Conservation (phyloP, 2,329 filamentous ascomycete species). For the Stagonosporopsis tanaceti region DNA sequence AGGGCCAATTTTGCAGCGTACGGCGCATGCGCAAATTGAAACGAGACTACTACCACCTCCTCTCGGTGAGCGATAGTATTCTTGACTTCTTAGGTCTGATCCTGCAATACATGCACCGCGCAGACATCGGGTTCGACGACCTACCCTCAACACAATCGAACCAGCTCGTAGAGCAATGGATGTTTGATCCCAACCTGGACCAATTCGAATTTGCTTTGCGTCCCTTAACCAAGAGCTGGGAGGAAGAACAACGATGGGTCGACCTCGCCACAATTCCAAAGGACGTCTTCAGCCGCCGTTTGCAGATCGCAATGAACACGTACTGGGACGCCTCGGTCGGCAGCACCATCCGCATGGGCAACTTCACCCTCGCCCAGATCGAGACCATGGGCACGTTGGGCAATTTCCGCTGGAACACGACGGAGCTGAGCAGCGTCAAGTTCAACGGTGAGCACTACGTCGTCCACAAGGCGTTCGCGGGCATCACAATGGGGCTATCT, state of each 20-base stretch:
- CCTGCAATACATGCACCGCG: not conserved
- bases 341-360: not conserved
- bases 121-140: not conserved
- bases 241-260: not conserved
- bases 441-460: constrained; percentile 2
- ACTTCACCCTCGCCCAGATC: not conserved
- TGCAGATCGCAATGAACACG: constrained; percentile 20
- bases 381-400: not conserved
- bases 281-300: constrained; percentile 6
- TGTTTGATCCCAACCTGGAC: not conserved
- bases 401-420: not conserved
- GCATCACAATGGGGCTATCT: constrained; percentile 9
- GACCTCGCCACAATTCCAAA: not conserved
- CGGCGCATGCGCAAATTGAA: not conserved
- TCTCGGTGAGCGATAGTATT: not conserved
- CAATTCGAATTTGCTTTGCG: not conserved
- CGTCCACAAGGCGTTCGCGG: constrained; percentile 8
- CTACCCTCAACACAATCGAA: not conserved
- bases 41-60: not conserved
- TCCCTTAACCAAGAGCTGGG: too few relatives aligned
- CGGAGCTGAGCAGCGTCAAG: not conserved
- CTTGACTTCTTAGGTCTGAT: not conserved
- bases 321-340: constrained; percentile 15
- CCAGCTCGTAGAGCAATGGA: constrained; percentile 2
- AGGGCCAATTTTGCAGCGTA: not conserved